These are phyloP conservation scores for Neoboletus brunneissimus DNA, from an alignment of 768 basidiomycete species.

Conservation along the genomic window DNA sequence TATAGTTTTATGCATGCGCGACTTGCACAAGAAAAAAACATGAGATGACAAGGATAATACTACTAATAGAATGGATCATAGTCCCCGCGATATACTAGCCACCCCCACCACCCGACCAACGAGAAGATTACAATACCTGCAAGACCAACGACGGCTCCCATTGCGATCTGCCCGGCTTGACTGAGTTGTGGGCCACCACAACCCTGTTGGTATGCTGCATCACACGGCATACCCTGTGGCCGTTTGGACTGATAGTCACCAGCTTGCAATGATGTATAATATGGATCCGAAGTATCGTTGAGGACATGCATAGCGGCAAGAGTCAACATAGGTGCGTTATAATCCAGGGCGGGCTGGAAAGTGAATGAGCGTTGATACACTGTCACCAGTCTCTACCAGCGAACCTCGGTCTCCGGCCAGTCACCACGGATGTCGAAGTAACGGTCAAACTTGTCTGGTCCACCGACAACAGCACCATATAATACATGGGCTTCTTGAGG, in stretches of 20 bases:
- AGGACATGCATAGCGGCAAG: slow-evolving; percentile 77
- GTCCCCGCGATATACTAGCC: slow-evolving; percentile 26
- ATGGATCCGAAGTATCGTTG: slow-evolving; percentile 69
- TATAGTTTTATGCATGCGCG: neutral
- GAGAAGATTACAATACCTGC: slow-evolving; percentile 59
- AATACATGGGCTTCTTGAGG: slow-evolving; percentile 69
- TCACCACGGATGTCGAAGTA: slow-evolving; percentile 87
- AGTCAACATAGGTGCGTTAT: slow-evolving; percentile 87
- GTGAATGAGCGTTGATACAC: slow-evolving; percentile 10
- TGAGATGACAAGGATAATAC: neutral
- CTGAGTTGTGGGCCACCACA: slow-evolving; percentile 55
- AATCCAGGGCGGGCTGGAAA: slow-evolving; percentile 73
- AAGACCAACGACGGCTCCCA: slow-evolving; percentile 63
- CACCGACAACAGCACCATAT: slow-evolving; percentile 88
- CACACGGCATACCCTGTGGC: slow-evolving; percentile 75
- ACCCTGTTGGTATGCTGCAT: slow-evolving; percentile 57
- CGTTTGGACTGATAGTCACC: slow-evolving; percentile 61
- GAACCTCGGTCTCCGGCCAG: slow-evolving; percentile 85
- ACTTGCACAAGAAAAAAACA: neutral
- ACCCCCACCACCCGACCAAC: slow-evolving; percentile 36
- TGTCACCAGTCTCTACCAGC: slow-evolving; percentile 1
- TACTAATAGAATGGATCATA: slow-evolving; percentile 25
- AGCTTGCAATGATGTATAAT: slow-evolving; percentile 65
- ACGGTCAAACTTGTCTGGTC: slow-evolving; percentile 70
- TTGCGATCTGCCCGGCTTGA: slow-evolving; percentile 60